Evolutionary conservation across 2,329 filamentous ascomycete species (phyloP), one percentile per base, ranked within the genome.

Genomic region (Xylaria sp.): DNA sequence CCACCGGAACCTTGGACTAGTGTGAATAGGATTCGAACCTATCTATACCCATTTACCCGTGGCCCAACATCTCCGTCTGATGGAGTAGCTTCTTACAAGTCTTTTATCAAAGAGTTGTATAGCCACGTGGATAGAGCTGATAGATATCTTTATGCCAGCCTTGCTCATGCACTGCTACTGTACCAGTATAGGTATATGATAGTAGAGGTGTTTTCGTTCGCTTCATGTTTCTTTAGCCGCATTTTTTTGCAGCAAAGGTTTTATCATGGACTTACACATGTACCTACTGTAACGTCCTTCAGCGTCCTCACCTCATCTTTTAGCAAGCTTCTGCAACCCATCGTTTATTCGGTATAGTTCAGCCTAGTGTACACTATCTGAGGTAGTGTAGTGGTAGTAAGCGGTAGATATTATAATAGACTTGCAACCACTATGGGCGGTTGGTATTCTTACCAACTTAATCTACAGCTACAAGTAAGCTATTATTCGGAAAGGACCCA

Each of bases 321-420:
- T 61, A n/a, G 61, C 56, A 29, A 38, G 55, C 42, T 60, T 25
- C 61, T 67, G 61, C 61, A 64, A 60, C 64, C 65, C 65, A 67
- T 49, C 44, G 56, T 64, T 60, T 45, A 33, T 15, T n/a, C n/a
- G n/a, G 17, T 44, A 44, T 61, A 65, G 47, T 50, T 50, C 42
- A 55, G 44, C 42, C 50, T 44, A 39, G 49, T 20, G n/a, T n/a
- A n/a, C n/a, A n/a, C n/a, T n/a, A n/a, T n/a, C n/a, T n/a, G n/a
- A n/a, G n/a, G n/a, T n/a, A n/a, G n/a, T n/a, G n/a, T n/a, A n/a
- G n/a, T n/a, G n/a, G n/a, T n/a, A n/a, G n/a, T n/a, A n/a, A n/a
- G n/a, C n/a, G n/a, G n/a, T n/a, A n/a, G n/a, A n/a, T n/a, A n/a
- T n/a, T n/a, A n/a, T n/a, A n/a, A n/a, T n/a, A n/a, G n/a, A n/a